These are phyloP conservation scores for Sugiyamaella neomexicana DNA, from an alignment of 1,139 yeast species.

Conservation along the genomic window DNA sequence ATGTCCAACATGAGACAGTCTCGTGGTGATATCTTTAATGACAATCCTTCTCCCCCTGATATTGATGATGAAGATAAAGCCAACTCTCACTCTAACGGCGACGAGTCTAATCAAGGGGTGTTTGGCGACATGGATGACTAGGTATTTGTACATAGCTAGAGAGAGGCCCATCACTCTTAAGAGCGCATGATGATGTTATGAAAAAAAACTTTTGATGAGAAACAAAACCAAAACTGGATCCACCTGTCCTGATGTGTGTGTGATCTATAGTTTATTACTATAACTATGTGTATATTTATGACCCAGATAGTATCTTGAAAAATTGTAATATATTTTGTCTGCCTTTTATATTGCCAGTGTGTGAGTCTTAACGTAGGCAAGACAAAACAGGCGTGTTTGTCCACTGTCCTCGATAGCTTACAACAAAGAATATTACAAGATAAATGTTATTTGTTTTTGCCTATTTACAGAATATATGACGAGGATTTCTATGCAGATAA, in stretches of 20 bases:
- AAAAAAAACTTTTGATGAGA: neutral
- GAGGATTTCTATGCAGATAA: slow-evolving; percentile 13
- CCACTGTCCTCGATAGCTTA: neutral
- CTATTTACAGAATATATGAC: slow-evolving; percentile 3
- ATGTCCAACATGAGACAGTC: slow-evolving; percentile 30
- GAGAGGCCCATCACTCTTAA: slow-evolving; percentile 4
- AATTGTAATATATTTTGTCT: neutral
- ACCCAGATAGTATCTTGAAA: neutral
- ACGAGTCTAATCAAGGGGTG: slow-evolving; percentile 23
- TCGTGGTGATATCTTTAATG: slow-evolving; percentile 19
- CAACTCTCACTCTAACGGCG: slow-evolving; percentile 20
- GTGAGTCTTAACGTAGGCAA: too few relatives aligned
- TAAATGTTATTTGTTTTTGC: too few relatives aligned
- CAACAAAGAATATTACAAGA: neutral
- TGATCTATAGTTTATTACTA: slow-evolving; percentile 1
- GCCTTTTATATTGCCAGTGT: too few relatives aligned
- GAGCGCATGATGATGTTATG: slow-evolving; percentile 14
- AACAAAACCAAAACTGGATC: neutral
- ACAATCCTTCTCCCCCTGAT: slow-evolving; percentile 20
- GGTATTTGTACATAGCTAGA: slow-evolving; percentile 11
- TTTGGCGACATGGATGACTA: slow-evolving; percentile 36
- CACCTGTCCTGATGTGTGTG: neutral
- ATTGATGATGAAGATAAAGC: slow-evolving; percentile 25
- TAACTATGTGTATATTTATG: slow-evolving; percentile 17
- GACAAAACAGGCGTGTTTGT: too few relatives aligned